Evolutionary conservation across 768 basidiomycete species (phyloP), one percentile per base, ranked within the genome.

Genomic region (Amanita jacksonii): DNA sequence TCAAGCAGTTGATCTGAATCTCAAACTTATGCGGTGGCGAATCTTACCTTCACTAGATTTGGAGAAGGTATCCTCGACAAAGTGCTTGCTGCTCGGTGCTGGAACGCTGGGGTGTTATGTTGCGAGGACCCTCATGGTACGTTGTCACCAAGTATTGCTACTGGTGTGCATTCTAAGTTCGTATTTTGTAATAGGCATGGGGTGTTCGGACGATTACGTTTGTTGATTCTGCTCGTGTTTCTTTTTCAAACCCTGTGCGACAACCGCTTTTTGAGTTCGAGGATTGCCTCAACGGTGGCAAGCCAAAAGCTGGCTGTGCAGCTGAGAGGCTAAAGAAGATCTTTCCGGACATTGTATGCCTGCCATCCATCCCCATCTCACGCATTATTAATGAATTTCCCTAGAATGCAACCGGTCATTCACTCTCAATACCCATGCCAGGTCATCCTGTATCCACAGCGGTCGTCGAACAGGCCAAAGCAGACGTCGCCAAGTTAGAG

Each of bases 81-180:
- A 66, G 47, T 94, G 90, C 58, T 65, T 99, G 0, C 67, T 98
- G 0, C 77, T 99, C 1, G 96, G 96, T 3, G 93, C 94, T 0
- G 96, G 96, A 1, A 99, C 96, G 0, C 70, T 99, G 8, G 94
- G 96, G 0, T 99, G 96, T 59, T 98, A 98, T 56, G 94, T 98
- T 23, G 80, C 92, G 1, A 70, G 94, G 22, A 82, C 82, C 8
- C 67, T 99, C 27, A 92, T 98, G 89, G 93, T 88, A 38, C 27
- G 68, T 52, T 33, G 37, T n/a, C n/a, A n/a, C n/a, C n/a, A n/a
- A n/a, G n/a, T n/a, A n/a, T n/a, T n/a, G n/a, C n/a, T n/a, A n/a
- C n/a, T n/a, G n/a, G n/a, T n/a, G n/a, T n/a, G n/a, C n/a, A n/a
- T n/a, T 42, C n/a, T 5, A 36, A 13, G n/a, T 33, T 9, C 31